Conservation (phyloP, 23 red algal species). For the Cyanidiococcus yangmingshanensis region DNA sequence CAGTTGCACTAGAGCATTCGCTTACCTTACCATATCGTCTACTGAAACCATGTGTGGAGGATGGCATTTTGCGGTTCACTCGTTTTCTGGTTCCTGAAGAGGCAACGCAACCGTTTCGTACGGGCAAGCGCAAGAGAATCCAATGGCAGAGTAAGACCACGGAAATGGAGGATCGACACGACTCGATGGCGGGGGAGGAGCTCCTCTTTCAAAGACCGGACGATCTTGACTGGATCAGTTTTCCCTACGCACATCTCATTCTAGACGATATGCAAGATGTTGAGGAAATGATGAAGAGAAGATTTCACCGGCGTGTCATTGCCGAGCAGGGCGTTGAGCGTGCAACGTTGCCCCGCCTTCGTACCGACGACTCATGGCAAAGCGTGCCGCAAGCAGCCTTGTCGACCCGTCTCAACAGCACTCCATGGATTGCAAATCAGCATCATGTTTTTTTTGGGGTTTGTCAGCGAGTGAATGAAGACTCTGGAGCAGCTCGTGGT, state of each 20-base stretch:
- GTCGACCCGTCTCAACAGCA: neutral
- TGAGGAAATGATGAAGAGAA: neutral
- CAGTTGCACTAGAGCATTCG: no score
- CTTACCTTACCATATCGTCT: no score
- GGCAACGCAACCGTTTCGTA: neutral
- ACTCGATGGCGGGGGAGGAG: neutral
- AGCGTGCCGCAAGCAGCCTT: neutral
- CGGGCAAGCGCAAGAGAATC: neutral
- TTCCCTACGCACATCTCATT: neutral
- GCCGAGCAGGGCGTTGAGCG: neutral
- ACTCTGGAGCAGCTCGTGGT: neutral
- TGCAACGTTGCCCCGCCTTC: neutral
- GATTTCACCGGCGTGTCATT: neutral
- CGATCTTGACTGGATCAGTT: neutral
- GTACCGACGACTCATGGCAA: neutral
- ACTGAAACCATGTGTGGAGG: neutral
- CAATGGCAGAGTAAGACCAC: neutral
- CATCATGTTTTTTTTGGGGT: neutral
- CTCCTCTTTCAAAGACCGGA: neutral
- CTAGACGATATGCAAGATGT: neutral
- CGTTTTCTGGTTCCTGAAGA: constrained; percentile 11
- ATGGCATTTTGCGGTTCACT: neutral
- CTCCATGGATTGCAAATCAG: neutral
- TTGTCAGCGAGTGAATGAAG: neutral
- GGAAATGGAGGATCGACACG: neutral